Conservation (phyloP, 1,284 basidiomycete species). For the Phenoliferia sp. region DNA sequence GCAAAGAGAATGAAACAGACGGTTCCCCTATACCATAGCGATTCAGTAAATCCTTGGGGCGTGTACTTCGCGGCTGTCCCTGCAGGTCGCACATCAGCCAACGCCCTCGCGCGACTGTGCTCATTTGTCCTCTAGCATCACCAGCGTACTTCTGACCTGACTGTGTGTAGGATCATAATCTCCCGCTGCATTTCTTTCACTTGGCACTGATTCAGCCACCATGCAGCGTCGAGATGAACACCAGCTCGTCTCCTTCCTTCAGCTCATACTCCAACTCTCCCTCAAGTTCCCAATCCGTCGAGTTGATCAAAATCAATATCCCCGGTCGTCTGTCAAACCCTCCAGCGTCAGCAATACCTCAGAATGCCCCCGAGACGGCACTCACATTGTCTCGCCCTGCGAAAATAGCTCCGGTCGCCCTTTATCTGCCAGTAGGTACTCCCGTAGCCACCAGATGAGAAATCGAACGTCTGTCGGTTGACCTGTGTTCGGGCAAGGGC, state of each 20-base stretch:
- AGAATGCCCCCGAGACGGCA: background rate
- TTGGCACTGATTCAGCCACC: constrained; percentile 66
- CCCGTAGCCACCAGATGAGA: constrained; percentile 72
- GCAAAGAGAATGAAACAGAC: no score
- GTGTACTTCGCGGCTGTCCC: no score
- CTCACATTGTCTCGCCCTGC: constrained; percentile 82
- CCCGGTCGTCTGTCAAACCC: constrained; percentile 80
- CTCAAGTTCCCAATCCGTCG: constrained; percentile 97
- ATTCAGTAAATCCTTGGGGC: no score
- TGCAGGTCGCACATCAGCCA: no score
- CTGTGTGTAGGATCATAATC: no score
- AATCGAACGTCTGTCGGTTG: constrained; percentile 60
- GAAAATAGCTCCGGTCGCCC: constrained; percentile 86
- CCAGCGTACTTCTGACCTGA: no score
- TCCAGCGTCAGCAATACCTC: background rate
- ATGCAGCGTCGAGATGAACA: constrained; percentile 94
- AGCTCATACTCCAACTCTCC: constrained; percentile 85
- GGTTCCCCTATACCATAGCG: no score
- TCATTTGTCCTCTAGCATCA: no score
- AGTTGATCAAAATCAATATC: constrained; percentile 90
- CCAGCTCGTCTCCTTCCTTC: constrained; percentile 77
- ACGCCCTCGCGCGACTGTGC: no score
- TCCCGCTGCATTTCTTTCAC: no score
- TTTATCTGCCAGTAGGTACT: constrained; percentile 62
- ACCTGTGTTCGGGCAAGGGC: constrained; percentile 42